These are phyloP conservation scores for Neofusicoccum laricinum DNA, from an alignment of 2,329 filamentous ascomycete genomes.

Conservation along the genomic window DNA sequence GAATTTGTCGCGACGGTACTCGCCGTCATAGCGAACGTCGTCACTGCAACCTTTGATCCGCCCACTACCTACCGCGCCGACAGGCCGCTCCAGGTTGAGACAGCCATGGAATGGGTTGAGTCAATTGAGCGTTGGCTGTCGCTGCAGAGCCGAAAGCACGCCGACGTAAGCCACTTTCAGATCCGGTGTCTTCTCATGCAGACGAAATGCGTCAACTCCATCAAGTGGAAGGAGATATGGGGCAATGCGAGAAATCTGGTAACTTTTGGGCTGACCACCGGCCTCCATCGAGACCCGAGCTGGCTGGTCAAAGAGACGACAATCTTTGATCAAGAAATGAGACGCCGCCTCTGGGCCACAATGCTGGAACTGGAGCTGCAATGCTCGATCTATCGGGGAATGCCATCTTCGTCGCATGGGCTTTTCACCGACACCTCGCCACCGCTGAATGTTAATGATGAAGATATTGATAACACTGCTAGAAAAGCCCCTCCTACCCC, in stretches of 20 bases:
- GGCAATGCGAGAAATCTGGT: conserved; percentile 50
- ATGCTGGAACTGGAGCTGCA: conserved; percentile 57
- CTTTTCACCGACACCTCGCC: conserved; percentile 50
- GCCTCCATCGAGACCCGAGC: conserved; percentile 50
- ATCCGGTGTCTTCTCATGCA: conserved; percentile 51
- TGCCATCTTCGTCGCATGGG: conserved; percentile 43
- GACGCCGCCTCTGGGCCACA: conserved; percentile 56
- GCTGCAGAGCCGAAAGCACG: conserved; percentile 51
- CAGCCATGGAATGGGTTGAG: conserved; percentile 37
- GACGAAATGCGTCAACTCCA: conserved; percentile 49
- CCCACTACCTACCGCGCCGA: conserved; percentile 41
- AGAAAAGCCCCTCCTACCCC: conserved; percentile 24
- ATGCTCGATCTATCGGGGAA: conserved; percentile 53
- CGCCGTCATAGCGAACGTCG: conserved; percentile 38
- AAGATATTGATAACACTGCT: conserved; percentile 39
- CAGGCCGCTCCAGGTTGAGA: conserved; percentile 40
- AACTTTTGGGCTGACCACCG: conserved; percentile 52
- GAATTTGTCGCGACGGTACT: conserved; percentile 42
- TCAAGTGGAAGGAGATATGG: conserved; percentile 56
- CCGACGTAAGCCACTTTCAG: conserved; percentile 50
- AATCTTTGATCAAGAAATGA: conserved; percentile 50
- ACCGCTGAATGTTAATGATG: conserved; percentile 52
- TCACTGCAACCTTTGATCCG: conserved; percentile 23
- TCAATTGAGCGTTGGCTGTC: conserved; percentile 42
- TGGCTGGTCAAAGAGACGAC: conserved; percentile 23